Evolutionary conservation across 352 stramenopile genomes (phyloP).

Genomic region (Pythium aquatile): DNA sequence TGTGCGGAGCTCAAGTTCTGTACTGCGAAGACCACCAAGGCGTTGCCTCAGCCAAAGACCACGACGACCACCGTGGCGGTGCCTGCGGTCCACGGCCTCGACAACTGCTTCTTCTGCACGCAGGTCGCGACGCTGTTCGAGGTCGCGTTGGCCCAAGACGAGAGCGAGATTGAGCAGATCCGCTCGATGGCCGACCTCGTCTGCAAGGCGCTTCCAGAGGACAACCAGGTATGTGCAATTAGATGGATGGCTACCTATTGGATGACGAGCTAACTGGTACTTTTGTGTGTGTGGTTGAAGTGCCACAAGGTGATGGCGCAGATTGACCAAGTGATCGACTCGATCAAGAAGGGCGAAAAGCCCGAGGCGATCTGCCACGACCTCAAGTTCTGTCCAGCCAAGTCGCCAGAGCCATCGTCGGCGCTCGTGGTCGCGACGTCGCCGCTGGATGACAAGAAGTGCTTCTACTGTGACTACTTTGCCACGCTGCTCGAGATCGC

Average conservation of each 20-base stretch:
- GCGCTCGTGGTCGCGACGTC: neutral
- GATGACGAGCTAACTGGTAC: neutral
- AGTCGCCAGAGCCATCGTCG: neutral
- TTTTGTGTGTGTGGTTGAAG: slow-evolving; percentile 23
- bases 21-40: slow-evolving; percentile 1
- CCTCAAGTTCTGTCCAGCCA: slow-evolving; percentile 11
- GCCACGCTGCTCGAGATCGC: slow-evolving; percentile 60
- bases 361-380: slow-evolving; percentile 45
- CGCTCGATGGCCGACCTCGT: slow-evolving; percentile 53
- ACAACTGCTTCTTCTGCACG: slow-evolving; percentile 62
- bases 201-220: slow-evolving; percentile 44
- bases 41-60: slow-evolving; percentile 11
- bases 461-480: slow-evolving; percentile 66
- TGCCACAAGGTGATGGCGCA: slow-evolving; percentile 47
- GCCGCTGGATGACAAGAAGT: slow-evolving; percentile 38
- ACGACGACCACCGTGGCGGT: neutral
- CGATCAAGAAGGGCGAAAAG: slow-evolving; percentile 40
- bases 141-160: slow-evolving; percentile 46
- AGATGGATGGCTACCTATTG: neutral
- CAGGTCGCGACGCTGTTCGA: slow-evolving; percentile 49
- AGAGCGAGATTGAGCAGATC: slow-evolving; percentile 46
- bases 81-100: neutral
- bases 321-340: slow-evolving; percentile 53
- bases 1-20: slow-evolving; percentile 61
- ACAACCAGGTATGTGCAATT: slow-evolving; percentile 42